Evolutionary conservation across 345 rosid genomes (phyloP).

Genomic region (Mangifera indica): DNA sequence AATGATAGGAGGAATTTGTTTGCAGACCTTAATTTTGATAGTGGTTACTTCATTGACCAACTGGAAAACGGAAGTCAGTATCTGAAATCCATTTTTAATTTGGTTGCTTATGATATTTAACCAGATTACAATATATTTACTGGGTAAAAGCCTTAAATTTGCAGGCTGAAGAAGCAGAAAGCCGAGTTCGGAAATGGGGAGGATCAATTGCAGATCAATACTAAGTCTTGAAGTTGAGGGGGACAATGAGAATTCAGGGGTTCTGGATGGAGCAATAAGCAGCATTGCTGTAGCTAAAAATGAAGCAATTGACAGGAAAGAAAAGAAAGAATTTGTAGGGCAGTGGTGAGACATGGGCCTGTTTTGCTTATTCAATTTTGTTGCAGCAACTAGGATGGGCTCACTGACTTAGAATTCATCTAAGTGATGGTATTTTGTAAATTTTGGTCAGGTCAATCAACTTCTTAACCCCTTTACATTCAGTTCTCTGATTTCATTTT

Average conservation of each 20-base stretch:
- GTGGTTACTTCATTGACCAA: slow-evolving; percentile 62
- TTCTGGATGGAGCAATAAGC: background rate
- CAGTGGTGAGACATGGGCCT: background rate
- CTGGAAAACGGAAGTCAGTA: slow-evolving; percentile 73
- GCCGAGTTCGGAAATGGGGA: slow-evolving; percentile 80
- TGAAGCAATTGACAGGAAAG: background rate
- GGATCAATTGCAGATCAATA: slow-evolving; percentile 37
- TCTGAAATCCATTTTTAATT: background rate
- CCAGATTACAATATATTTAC: background rate
- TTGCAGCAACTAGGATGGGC: background rate
- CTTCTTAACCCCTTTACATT: too few species aligned
- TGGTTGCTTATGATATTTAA: background rate
- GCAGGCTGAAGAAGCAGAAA: slow-evolving; percentile 77
- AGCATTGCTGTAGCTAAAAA: too few species aligned
- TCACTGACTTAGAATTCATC: too few species aligned
- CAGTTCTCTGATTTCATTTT: too few species aligned
- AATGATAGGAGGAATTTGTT: slow-evolving; percentile 77
- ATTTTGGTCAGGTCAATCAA: too few species aligned
- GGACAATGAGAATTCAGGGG: background rate
- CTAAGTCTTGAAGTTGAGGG: background rate
- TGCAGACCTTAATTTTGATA: slow-evolving; percentile 71
- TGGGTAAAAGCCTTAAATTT: background rate
- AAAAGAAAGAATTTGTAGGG: background rate
- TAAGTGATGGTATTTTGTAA: too few species aligned
- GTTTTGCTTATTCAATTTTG: slow-evolving; percentile 3